Evolutionary conservation across 768 basidiomycete species (phyloP).

Genomic region (Boletus coccyginus): DNA sequence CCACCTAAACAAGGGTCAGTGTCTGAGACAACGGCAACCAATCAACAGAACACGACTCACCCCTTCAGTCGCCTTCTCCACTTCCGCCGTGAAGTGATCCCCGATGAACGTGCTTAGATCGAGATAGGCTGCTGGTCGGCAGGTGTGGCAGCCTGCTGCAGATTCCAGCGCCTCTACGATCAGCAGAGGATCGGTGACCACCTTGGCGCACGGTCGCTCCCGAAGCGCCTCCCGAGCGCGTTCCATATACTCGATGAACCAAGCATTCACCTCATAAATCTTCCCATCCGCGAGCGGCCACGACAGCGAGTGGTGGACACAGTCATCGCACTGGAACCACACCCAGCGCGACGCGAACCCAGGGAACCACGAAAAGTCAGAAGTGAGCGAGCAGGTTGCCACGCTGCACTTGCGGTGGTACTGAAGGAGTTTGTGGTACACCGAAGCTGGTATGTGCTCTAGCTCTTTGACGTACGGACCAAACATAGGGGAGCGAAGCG

Average conservation of each 20-base stretch:
- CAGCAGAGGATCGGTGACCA: slow-evolving; percentile 28
- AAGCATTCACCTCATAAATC: slow-evolving; percentile 34
- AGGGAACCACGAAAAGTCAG: slow-evolving; percentile 37
- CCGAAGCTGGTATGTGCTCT: slow-evolving; percentile 36
- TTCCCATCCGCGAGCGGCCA: slow-evolving; percentile 35
- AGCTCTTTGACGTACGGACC: slow-evolving; percentile 36
- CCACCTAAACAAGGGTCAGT: slow-evolving; percentile 24
- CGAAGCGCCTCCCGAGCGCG: slow-evolving; percentile 29
- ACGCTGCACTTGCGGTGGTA: slow-evolving; percentile 36
- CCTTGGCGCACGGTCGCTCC: slow-evolving; percentile 32
- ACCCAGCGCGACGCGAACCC: slow-evolving; percentile 36
- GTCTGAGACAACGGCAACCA: slow-evolving; percentile 5
- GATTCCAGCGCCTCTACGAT: slow-evolving; percentile 31
- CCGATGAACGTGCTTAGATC: slow-evolving; percentile 33
- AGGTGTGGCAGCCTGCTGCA: slow-evolving; percentile 26
- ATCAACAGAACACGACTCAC: slow-evolving; percentile 14
- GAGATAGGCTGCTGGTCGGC: slow-evolving; percentile 30
- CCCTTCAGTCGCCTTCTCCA: slow-evolving; percentile 29
- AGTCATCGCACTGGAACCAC: slow-evolving; percentile 39
- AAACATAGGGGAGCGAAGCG: slow-evolving; percentile 35
- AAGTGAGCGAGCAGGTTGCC: slow-evolving; percentile 29
- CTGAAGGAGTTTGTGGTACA: slow-evolving; percentile 35
- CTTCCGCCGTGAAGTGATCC: slow-evolving; percentile 29
- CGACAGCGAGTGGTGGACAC: slow-evolving; percentile 32
- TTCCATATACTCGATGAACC: slow-evolving; percentile 37